These are phyloP conservation scores for Dichomitus squalens DNA, from an alignment of 1,284 basidiomycete species.

Conservation along the genomic window DNA sequence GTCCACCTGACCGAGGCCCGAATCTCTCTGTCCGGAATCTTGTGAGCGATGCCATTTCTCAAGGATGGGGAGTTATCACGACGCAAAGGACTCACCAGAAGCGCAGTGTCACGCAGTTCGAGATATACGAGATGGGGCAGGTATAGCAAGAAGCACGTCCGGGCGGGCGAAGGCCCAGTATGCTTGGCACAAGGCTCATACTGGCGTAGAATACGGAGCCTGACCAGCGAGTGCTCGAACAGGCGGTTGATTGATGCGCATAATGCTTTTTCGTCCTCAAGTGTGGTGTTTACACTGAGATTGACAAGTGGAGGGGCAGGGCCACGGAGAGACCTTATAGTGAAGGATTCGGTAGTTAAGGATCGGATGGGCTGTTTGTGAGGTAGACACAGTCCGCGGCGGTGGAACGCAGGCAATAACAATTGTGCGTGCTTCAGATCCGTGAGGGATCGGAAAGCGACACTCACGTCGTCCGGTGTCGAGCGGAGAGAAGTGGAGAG, in stretches of 20 bases:
- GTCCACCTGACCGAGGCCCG: background rate
- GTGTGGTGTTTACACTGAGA: background rate
- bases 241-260: background rate
- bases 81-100: background rate
- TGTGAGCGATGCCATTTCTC: background rate
- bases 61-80: background rate
- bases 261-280: background rate
- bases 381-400: background rate
- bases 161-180: background rate
- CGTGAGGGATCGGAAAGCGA: background rate
- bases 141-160: background rate
- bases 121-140: background rate
- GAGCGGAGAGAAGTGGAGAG: background rate
- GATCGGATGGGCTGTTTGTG: background rate
- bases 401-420: background rate
- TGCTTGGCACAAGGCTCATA: background rate
- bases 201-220: background rate
- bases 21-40: background rate
- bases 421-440: background rate
- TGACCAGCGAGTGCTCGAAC: background rate
- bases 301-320: background rate
- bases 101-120: background rate
- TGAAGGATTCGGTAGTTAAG: background rate
- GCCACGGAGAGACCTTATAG: background rate
- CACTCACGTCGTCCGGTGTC: background rate